Evolutionary conservation across 73 alveolate genomes (phyloP).

Genomic region (Effrenium voratum): DNA sequence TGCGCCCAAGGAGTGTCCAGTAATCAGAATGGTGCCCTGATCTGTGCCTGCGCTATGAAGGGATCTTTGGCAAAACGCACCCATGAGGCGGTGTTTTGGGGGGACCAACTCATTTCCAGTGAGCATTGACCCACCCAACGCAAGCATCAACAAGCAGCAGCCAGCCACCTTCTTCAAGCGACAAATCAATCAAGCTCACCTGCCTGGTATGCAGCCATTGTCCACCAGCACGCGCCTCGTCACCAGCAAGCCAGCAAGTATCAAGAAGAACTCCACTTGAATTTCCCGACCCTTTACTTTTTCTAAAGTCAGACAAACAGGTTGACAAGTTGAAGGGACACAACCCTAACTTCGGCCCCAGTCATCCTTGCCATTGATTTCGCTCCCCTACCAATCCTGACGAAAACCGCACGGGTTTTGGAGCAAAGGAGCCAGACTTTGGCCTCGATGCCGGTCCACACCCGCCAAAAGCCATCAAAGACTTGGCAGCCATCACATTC

Average conservation of each 20-base stretch:
- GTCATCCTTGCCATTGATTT: not conserved
- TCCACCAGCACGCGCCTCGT: constrained; percentile 76
- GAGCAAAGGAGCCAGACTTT: constrained; percentile 48
- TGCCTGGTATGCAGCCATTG: constrained; percentile 92
- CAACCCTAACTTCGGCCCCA: not conserved
- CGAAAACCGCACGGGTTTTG: too few relatives aligned
- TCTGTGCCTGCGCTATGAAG: constrained; percentile 16
- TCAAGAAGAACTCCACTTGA: too few relatives aligned
- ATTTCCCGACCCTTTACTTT: not conserved
- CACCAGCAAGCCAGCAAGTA: too few relatives aligned
- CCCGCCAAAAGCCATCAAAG: constrained; percentile 89
- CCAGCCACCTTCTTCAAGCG: not conserved
- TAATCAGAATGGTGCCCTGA: constrained; percentile 44
- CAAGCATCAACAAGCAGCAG: too few relatives aligned
- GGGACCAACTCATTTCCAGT: not conserved
- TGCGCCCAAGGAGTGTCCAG: constrained; percentile 88
- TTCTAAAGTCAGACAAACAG: not conserved
- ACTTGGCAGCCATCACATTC: constrained; percentile 87
- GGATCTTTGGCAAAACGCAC: not conserved
- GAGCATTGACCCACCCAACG: not conserved
- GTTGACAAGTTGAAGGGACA: too few relatives aligned
- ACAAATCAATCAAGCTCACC: not conserved
- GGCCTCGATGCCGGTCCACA: constrained; percentile 78
- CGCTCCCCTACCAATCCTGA: too few relatives aligned
- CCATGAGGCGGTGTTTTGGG: too few relatives aligned